Conservation (phyloP, 1,139 yeast species). For the Hyphopichia khmerensis region DNA sequence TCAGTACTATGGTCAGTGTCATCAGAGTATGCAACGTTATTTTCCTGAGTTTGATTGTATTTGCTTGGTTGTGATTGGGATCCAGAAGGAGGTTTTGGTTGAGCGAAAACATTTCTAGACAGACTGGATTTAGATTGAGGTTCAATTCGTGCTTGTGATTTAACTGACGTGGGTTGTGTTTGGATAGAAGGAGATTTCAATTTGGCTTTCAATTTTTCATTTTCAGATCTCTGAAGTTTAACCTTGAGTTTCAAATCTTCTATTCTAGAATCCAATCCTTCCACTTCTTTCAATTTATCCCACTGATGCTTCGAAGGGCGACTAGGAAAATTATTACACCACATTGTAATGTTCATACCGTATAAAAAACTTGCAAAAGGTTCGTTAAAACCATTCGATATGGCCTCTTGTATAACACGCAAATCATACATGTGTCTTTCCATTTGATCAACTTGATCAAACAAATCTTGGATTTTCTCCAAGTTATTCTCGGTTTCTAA, state of each 20-base stretch:
- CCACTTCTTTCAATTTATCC: constrained; percentile 28
- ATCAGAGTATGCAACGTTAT: constrained; percentile 10
- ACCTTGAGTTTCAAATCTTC: constrained; percentile 21
- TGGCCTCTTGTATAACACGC: constrained; percentile 49
- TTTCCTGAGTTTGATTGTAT: neutral
- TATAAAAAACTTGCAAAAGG: constrained; percentile 60
- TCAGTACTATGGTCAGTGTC: constrained; percentile 23
- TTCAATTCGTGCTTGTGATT: no score
- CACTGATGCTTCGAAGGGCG: constrained; percentile 38
- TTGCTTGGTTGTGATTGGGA: constrained; percentile 1
- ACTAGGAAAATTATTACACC: constrained; percentile 61
- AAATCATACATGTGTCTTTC: constrained; percentile 47
- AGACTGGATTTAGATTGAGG: no score
- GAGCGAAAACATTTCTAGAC: neutral
- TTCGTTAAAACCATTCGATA: constrained; percentile 55
- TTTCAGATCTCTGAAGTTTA: constrained; percentile 21
- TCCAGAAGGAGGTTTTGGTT: neutral
- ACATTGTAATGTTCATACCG: constrained; percentile 62
- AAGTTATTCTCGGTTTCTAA: constrained; percentile 31
- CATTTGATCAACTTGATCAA: constrained; percentile 54
- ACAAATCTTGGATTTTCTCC: constrained; percentile 40
- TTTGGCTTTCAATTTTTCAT: constrained; percentile 26
- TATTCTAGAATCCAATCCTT: constrained; percentile 26
- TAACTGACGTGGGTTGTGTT: neutral
- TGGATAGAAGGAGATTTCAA: constrained; percentile 11